phyloP scores from a whole-genome alignment of 306 rosid genomes.

The Ochetophila trinervis region DNA sequence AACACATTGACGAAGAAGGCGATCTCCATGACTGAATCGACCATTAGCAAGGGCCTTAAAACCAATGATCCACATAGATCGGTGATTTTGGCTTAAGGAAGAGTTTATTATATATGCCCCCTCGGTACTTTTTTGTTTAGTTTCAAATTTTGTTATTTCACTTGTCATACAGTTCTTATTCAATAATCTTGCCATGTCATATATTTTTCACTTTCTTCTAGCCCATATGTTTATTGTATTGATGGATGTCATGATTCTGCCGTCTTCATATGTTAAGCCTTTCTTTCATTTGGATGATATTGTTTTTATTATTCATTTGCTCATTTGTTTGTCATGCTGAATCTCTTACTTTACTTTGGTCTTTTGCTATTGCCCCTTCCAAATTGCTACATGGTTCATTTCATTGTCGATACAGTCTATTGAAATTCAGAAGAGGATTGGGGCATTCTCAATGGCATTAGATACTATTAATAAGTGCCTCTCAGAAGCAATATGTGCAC shows the following conservation, averaged over 20 bases:
- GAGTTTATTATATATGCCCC: too few species aligned
- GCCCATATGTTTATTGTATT: background rate
- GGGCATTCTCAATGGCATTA: constrained; percentile 89
- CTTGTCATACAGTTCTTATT: background rate
- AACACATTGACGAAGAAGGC: too few species aligned
- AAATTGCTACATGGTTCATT: constrained; percentile 9
- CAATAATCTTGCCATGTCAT: background rate
- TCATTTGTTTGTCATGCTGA: background rate
- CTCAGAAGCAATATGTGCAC: constrained; percentile 86
- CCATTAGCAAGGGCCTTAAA: too few species aligned
- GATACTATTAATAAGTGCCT: constrained; percentile 93
- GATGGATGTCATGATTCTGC: constrained; percentile 1
- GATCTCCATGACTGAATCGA: too few species aligned
- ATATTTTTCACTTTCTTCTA: background rate
- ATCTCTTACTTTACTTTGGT: background rate
- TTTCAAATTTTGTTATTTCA: background rate
- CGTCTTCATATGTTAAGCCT: background rate
- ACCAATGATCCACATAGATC: too few species aligned
- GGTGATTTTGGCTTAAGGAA: too few species aligned
- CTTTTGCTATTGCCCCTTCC: constrained; percentile 1
- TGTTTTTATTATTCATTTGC: background rate
- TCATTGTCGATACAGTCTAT: constrained; percentile 53
- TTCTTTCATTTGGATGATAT: background rate
- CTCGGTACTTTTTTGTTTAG: background rate
- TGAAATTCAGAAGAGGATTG: constrained; percentile 91